Evolutionary conservation across 805 yeast species (phyloP), one percentile per base, ranked within the genome.

Genomic region (Candida railenensis): DNA sequence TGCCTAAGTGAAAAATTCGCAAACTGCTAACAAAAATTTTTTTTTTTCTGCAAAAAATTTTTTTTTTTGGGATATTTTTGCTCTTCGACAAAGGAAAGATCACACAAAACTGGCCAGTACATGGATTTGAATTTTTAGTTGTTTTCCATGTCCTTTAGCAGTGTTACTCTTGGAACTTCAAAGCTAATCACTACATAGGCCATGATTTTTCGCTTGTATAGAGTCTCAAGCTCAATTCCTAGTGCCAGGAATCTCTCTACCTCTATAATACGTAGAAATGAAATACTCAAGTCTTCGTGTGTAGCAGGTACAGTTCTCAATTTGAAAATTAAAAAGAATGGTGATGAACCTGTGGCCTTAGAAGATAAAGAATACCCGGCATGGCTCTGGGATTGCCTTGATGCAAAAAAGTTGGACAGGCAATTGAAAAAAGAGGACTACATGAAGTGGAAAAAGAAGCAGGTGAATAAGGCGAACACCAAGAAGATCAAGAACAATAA

Each of bases 381-480:
- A 39, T 92, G 99, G 99, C 75, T 92, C 44, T 94, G 98, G 98
- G 80, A 77, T 3, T 73, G 88, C 41, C 76, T 90, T 28, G 96
- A 91, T 63, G 71, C 78, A 43, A 78, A 78, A 34, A 78, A 78
- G n/a, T 83, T 80, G 58, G 71, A 75, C 47, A 77, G 72, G 22
- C 72, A 77, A 53, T 72, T 85, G 34, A 82, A 78, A 43, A 73
- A 72, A 20, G 80, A 80, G 47, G 88, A 89, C 36, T 74, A 83
- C 43, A 78, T 77, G 69, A 75, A 75, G 53, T 87, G 92, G 65
- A 80, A 86, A 61, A 71, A 67, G 49, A 87, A 80, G 61, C 78
- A 81, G 58, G 73, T 89, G 56, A 80, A 91, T 60, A 77, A 78
- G 57, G 77, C 74, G 46, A 89, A 87, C 63, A 81, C 88, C 47